These are phyloP conservation scores for Plasmodium inui DNA, from an alignment of 169 alveolate species.

Conservation along the genomic window DNA sequence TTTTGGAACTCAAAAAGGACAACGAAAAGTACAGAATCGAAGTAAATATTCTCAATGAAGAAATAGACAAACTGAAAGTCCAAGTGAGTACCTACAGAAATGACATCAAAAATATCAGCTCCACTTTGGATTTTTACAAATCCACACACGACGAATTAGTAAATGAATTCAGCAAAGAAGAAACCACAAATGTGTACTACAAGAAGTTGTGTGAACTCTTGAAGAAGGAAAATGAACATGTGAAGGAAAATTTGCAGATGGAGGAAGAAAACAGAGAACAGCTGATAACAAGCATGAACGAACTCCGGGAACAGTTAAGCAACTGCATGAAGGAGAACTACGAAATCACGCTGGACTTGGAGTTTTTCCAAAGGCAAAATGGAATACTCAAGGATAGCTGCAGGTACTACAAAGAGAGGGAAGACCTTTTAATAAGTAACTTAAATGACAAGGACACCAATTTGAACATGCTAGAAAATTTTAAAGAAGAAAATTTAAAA, in stretches of 20 bases:
- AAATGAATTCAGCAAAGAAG: conserved; percentile 65
- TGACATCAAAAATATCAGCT: conserved; percentile 46
- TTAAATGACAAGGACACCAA: conserved; percentile 25
- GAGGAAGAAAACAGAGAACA: conserved; percentile 63
- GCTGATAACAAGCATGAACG: conserved; percentile 28
- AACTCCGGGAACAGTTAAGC: conserved; percentile 41
- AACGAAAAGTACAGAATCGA: conserved; percentile 69
- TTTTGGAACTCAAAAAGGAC: conserved; percentile 52
- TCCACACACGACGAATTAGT: conserved; percentile 72
- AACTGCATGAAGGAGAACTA: conserved; percentile 41
- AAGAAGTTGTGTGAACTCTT: conserved; percentile 28
- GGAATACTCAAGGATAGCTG: conserved; percentile 32
- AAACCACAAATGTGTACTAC: conserved; percentile 50
- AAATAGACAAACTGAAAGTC: conserved; percentile 33
- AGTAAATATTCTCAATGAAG: conserved; percentile 54
- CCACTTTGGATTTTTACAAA: conserved; percentile 71
- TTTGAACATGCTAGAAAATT: conserved; percentile 11
- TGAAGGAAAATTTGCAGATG: conserved; percentile 21
- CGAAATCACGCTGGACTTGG: conserved; percentile 61
- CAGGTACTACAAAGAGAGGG: conserved; percentile 55
- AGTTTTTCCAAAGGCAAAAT: conserved; percentile 65
- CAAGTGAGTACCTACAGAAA: conserved; percentile 26
- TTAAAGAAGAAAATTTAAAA: conserved; percentile 54
- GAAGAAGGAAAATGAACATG: conserved; percentile 56
- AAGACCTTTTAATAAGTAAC: conserved; percentile 14